phyloP scores from a whole-genome alignment of 2,329 filamentous ascomycete species.

The Aspergillus sp. region DNA sequence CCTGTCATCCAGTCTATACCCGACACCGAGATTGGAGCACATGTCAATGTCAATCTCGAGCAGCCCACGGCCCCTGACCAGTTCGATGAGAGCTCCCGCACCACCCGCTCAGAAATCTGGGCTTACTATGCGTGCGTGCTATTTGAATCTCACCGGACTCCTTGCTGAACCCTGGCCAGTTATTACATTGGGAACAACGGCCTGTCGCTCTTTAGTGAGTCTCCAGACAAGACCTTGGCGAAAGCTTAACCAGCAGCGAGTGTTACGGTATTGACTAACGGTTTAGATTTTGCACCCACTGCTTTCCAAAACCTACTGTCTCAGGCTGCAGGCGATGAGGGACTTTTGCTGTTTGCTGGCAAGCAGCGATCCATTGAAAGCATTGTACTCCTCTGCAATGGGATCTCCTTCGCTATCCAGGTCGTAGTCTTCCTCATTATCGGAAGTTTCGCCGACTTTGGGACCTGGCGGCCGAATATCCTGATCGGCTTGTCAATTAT shows the following conservation, averaged over 20 bases:
- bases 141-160: background rate
- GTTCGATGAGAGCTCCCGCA: slow-evolving; percentile 54
- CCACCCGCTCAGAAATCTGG: slow-evolving; percentile 56
- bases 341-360: slow-evolving; percentile 57
- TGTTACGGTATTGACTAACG: background rate
- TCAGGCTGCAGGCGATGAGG: slow-evolving; percentile 58
- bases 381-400: slow-evolving; percentile 65
- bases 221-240: slow-evolving; percentile 4
- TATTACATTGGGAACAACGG: slow-evolving; percentile 70
- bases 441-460: slow-evolving; percentile 60
- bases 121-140: slow-evolving; percentile 52
- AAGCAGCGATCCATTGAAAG: slow-evolving; percentile 60
- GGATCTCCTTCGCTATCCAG: slow-evolving; percentile 68
- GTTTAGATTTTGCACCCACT: slow-evolving; percentile 58
- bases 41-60: slow-evolving; percentile 19
- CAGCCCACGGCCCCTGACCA: slow-evolving; percentile 54
- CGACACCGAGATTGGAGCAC: slow-evolving; percentile 1
- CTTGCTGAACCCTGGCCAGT: slow-evolving; percentile 27
- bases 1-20: background rate
- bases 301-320: slow-evolving; percentile 65
- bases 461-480: slow-evolving; percentile 62
- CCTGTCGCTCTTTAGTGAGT: slow-evolving; percentile 56
- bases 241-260: background rate
- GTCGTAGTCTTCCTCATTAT: slow-evolving; percentile 52
- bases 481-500: slow-evolving; percentile 61